Percentiles rank a stretch among this genome's conserved stretches.
These are phyloP conservation scores for Tylopilus felleus DNA, from an alignment of 768 basidiomycete genomes.

Conservation along the genomic window DNA sequence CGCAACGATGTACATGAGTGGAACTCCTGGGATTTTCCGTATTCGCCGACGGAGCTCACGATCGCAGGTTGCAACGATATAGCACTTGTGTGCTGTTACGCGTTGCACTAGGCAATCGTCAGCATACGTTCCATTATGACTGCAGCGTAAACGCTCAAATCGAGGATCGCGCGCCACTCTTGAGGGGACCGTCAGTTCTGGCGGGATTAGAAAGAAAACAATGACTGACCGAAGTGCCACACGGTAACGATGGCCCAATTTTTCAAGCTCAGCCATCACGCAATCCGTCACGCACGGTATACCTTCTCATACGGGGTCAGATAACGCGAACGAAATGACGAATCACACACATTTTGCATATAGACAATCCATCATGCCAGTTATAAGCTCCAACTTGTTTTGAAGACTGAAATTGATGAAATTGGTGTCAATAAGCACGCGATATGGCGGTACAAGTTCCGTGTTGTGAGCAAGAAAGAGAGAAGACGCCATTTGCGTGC, in stretches of 20 bases:
- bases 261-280: conserved; percentile 97
- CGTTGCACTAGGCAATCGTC: conserved; percentile 98
- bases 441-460: conserved; percentile 93
- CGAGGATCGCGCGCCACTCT: conserved; percentile 97
- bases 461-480: conserved; percentile 94
- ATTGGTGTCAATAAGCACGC: conserved; percentile 97
- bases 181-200: conserved; percentile 9
- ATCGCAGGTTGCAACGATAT: conserved; percentile 97
- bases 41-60: conserved; percentile 88
- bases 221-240: conserved; percentile 81
- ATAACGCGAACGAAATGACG: neutral
- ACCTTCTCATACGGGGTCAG: conserved; percentile 48
- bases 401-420: conserved; percentile 99
- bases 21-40: conserved; percentile 89
- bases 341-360: conserved; percentile 85
- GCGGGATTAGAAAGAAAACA: neutral
- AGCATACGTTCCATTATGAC: conserved; percentile 95
- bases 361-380: conserved; percentile 99
- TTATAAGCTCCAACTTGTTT: conserved; percentile 93
- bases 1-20: conserved; percentile 95
- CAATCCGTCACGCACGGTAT: conserved; percentile 99
- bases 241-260: conserved; percentile 92
- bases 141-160: conserved; percentile 90
- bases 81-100: conserved; percentile 92
- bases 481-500: conserved; percentile 84